Conservation (phyloP, 2,329 filamentous ascomycete species). For the Juglanconis juglandina region DNA sequence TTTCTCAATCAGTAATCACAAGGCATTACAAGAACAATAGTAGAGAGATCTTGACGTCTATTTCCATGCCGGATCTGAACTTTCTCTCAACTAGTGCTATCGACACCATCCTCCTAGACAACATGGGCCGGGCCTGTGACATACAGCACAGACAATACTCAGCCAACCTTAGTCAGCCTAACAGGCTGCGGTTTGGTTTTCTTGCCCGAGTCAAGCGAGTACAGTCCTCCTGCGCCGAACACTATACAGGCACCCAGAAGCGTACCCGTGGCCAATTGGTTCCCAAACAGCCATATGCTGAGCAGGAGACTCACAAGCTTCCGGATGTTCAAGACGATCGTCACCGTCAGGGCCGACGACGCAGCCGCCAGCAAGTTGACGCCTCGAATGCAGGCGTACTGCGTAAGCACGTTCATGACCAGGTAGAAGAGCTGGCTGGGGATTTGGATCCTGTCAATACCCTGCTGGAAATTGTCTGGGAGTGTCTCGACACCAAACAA, state of each 20-base stretch:
- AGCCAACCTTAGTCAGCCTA: slow-evolving; percentile 26
- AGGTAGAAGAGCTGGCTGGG: slow-evolving; percentile 72
- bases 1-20: no score
- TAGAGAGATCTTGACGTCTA: slow-evolving; percentile 2
- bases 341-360: slow-evolving; percentile 89
- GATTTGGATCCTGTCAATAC: slow-evolving; percentile 39
- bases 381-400: slow-evolving; percentile 91
- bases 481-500: slow-evolving; percentile 32
- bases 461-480: slow-evolving; percentile 35
- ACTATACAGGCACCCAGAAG: slow-evolving; percentile 79
- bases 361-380: slow-evolving; percentile 90
- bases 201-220: slow-evolving; percentile 67
- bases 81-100: slow-evolving; percentile 5
- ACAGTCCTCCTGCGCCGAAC: slow-evolving; percentile 86
- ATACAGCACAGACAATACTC: slow-evolving; percentile 1
- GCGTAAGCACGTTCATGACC: slow-evolving; percentile 76
- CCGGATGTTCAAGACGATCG: slow-evolving; percentile 91
- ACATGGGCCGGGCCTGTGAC: background rate
- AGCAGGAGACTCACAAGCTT: slow-evolving; percentile 88
- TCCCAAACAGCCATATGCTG: slow-evolving; percentile 93
- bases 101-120: background rate
- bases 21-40: background rate
- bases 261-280: slow-evolving; percentile 72
- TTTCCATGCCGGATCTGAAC: slow-evolving; percentile 10
- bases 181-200: slow-evolving; percentile 30